These are phyloP conservation scores for Aphanoascus verrucosus DNA, from an alignment of 2,329 filamentous ascomycete species.

Conservation along the genomic window DNA sequence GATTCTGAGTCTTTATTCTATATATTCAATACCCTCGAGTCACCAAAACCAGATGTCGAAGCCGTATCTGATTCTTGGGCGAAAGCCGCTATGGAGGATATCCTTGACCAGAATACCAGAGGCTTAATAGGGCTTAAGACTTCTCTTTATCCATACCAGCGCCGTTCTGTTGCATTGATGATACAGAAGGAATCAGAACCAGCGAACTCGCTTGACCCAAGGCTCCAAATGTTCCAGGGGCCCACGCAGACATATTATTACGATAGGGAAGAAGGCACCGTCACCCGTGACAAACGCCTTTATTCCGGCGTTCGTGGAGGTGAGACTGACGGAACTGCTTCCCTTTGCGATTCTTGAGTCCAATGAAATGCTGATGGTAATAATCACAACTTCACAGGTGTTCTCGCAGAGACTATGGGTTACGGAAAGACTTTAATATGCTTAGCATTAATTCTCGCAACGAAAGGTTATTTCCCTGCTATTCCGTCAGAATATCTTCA, in stretches of 20 bases:
- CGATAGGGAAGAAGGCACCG: slow-evolving; percentile 51
- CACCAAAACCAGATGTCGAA: slow-evolving; percentile 29
- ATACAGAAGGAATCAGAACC: slow-evolving; percentile 65
- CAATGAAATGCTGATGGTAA: not conserved
- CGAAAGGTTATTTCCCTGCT: slow-evolving; percentile 54
- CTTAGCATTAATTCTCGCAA: slow-evolving; percentile 64
- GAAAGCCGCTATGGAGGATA: slow-evolving; percentile 28
- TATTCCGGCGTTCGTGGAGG: slow-evolving; percentile 70
- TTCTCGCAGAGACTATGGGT: slow-evolving; percentile 42
- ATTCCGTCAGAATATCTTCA: slow-evolving; percentile 53
- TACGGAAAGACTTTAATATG: slow-evolving; percentile 82
- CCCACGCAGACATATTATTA: slow-evolving; percentile 58
- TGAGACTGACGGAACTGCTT: slow-evolving; percentile 22
- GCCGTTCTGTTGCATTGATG: slow-evolving; percentile 71
- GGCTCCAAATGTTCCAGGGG: slow-evolving; percentile 51
- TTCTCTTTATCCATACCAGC: slow-evolving; percentile 65
- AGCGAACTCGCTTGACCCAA: slow-evolving; percentile 58
- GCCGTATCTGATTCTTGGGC: slow-evolving; percentile 26
- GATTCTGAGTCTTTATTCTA: slow-evolving; percentile 42
- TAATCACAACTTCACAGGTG: slow-evolving; percentile 21
- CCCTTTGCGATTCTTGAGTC: slow-evolving; percentile 1
- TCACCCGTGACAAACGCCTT: slow-evolving; percentile 54
- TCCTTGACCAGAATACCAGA: slow-evolving; percentile 20
- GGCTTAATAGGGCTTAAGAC: slow-evolving; percentile 40
- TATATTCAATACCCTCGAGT: slow-evolving; percentile 40